Conservation (phyloP, 2,329 filamentous ascomycete species). For the Epicoccum sorghinum region DNA sequence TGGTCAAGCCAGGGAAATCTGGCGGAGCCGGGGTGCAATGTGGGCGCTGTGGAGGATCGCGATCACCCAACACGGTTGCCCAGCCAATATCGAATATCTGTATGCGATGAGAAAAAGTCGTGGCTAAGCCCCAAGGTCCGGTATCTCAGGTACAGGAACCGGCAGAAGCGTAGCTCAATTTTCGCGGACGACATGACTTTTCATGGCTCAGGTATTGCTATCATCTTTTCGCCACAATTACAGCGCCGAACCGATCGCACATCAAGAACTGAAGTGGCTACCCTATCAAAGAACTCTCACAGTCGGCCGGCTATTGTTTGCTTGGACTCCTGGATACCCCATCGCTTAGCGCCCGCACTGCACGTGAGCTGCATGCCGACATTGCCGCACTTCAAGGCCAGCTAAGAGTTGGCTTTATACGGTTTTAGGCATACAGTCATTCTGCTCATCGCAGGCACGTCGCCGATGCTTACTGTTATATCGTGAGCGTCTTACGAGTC, state of each 20-base stretch:
- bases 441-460: too few species aligned
- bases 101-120: not conserved
- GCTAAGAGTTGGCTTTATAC: not conserved
- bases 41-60: slow-evolving; percentile 10
- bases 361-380: slow-evolving; percentile 14
- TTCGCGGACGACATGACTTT: slow-evolving; percentile 13
- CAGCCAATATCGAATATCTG: not conserved
- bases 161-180: not conserved
- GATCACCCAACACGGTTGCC: slow-evolving; percentile 5
- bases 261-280: not conserved
- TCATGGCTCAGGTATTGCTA: slow-evolving; percentile 1
- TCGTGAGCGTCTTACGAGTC: too few species aligned
- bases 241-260: not conserved
- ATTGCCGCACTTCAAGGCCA: slow-evolving; percentile 3
- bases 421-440: not conserved
- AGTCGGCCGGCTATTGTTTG: slow-evolving; percentile 6
- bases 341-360: slow-evolving; percentile 13
- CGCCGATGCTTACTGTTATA: too few species aligned
- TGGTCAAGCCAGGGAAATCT: not conserved
- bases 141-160: slow-evolving; percentile 6
- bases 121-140: not conserved
- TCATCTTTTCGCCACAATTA: slow-evolving; percentile 2
- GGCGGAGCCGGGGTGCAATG: slow-evolving; percentile 3
- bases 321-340: slow-evolving; percentile 10
- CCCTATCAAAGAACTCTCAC: slow-evolving; percentile 1